Evolutionary conservation across 2,329 filamentous ascomycete genomes (phyloP).

Genomic region (Fusarium sp.): DNA sequence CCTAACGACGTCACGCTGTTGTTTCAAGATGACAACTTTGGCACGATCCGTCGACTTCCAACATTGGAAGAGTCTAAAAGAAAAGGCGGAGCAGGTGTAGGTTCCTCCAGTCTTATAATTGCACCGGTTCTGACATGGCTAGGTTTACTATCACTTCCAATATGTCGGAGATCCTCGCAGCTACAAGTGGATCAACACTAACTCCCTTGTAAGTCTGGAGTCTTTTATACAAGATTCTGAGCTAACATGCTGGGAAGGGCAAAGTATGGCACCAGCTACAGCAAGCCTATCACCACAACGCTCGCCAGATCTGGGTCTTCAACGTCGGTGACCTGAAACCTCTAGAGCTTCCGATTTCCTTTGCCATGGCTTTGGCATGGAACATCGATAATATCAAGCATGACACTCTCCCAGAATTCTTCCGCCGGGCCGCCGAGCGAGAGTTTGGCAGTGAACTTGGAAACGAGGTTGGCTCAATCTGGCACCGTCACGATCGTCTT

Average conservation of each 20-base stretch:
- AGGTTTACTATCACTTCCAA: slow-evolving; percentile 66
- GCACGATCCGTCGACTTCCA: slow-evolving; percentile 68
- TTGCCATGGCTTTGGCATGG: slow-evolving; percentile 68
- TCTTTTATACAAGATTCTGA: fast-evolving
- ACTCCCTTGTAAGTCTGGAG: slow-evolving; percentile 57
- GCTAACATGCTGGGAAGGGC: slow-evolving; percentile 32
- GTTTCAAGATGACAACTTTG: slow-evolving; percentile 73
- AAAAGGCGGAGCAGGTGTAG: slow-evolving; percentile 66
- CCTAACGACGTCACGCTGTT: slow-evolving; percentile 71
- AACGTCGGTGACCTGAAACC: slow-evolving; percentile 73
- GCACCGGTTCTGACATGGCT: slow-evolving; percentile 29
- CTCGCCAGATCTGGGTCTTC: slow-evolving; percentile 69
- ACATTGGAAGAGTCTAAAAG: slow-evolving; percentile 62
- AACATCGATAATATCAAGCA: slow-evolving; percentile 60
- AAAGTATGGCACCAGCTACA: slow-evolving; percentile 62
- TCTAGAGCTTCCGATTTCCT: slow-evolving; percentile 64
- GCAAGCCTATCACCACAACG: slow-evolving; percentile 60
- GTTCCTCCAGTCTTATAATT: background rate
- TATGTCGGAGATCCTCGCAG: slow-evolving; percentile 71
- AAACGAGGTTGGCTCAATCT: slow-evolving; percentile 57
- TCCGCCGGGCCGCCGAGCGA: slow-evolving; percentile 58
- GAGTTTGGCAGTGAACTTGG: slow-evolving; percentile 60
- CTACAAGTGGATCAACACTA: slow-evolving; percentile 73
- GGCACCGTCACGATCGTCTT: slow-evolving; percentile 60
- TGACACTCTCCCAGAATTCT: slow-evolving; percentile 54